Base-by-base conservation (phyloP, 345 rosid genomes). In the Chamaenerion angustifolium region DNA sequence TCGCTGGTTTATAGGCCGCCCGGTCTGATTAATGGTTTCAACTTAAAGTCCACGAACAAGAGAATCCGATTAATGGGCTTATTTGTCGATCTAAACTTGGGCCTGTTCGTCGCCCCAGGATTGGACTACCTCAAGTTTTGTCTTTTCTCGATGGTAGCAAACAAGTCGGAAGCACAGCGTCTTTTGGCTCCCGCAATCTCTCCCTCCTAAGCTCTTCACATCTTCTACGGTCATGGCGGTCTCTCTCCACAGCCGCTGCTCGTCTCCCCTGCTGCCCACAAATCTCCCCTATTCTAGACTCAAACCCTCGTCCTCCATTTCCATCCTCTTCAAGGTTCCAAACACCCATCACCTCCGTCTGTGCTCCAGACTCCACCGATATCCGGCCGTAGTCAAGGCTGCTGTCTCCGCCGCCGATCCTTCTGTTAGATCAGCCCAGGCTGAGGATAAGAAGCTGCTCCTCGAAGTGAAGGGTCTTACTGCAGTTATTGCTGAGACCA, bases 391-490 rank as follows among this genome's bases (percentile, higher is more conserved):
- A 40, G 37, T 55, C 21, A 45, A 42, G 45, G 63, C 71, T 35
- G 19, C 65, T 45, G 61, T 67, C n/a, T 64, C 71, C 48, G 52
- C 71, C 48, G 52, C 62, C 7, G 64, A 51, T 4, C 55, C 64
- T 19, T 52, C 75, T 11, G 64, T 48, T 51, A 52, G 65, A 40
- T 48, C 68, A 54, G 42, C 49, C 46, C 49, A 60, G 45, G 52
- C 49, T 31, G 50, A 18, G 47, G 66, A 64, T 18, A 71, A 68
- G 66, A 61, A 51, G 51, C 94, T 88, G 44, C 79, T 92, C 55
- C 94, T 93, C 9, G 78, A 82, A 52, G 95, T 88, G 69, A 79
- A 60, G 52, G 88, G 70, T 61, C 69, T 93, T 68, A 88, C 75
- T 31, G 96, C 94, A 0, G 90, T 77, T 48, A 76, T 93, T 66